phyloP scores from a whole-genome alignment of 495 filamentous ascomycete genomes.

The Penicillium herquei region DNA sequence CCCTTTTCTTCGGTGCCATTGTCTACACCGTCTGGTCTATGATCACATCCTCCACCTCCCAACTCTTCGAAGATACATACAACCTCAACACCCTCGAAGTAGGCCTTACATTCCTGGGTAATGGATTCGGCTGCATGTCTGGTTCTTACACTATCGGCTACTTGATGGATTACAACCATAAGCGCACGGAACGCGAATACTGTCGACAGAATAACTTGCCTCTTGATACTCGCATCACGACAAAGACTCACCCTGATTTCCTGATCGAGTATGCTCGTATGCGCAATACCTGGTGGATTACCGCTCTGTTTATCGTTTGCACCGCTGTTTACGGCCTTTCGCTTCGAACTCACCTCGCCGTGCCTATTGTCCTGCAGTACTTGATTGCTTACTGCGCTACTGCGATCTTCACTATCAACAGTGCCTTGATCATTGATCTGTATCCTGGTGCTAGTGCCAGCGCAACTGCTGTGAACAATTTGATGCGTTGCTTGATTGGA shows the following conservation, averaged over 20 bases:
- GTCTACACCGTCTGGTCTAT: constrained; percentile 53
- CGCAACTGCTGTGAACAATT: constrained; percentile 69
- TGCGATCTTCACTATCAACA: constrained; percentile 55
- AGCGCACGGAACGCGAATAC: constrained; percentile 36
- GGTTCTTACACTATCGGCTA: constrained; percentile 37
- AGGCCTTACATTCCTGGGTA: constrained; percentile 43
- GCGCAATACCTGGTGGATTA: constrained; percentile 45
- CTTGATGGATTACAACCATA: constrained; percentile 43
- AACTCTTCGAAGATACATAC: constrained; percentile 35
- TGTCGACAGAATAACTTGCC: constrained; percentile 38
- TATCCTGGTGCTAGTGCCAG: constrained; percentile 60
- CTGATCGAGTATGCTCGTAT: constrained; percentile 52
- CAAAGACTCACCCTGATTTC: constrained; percentile 46
- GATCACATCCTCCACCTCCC: constrained; percentile 47
- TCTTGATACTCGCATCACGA: constrained; percentile 35
- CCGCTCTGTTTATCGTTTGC: constrained; percentile 31
- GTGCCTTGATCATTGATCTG: constrained; percentile 63
- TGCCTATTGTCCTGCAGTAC: constrained; percentile 57
- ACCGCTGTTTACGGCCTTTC: constrained; percentile 31
- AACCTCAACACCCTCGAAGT: constrained; percentile 35
- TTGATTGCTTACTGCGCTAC: constrained; percentile 45
- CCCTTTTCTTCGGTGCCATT: constrained; percentile 45
- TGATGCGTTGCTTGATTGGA: constrained; percentile 65
- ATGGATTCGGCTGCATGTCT: constrained; percentile 40
- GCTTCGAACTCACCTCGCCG: constrained; percentile 40